Evolutionary conservation across 2,329 filamentous ascomycete species (phyloP), one percentile per base, ranked within the genome.

Genomic region (Cercospora sp.): DNA sequence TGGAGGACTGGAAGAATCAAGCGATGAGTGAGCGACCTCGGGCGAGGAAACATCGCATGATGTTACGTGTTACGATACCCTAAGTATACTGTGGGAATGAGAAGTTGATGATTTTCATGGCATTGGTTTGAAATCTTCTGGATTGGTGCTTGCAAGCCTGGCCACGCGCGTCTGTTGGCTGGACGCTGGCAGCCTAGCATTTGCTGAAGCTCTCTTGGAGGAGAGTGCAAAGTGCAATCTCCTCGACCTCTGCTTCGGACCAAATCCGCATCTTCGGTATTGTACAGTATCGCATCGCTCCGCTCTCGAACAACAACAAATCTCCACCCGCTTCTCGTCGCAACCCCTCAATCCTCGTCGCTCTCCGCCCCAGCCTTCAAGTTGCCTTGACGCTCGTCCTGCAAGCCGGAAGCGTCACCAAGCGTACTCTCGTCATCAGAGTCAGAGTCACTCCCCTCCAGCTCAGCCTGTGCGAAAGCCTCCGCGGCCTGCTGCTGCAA

Each of bases 381-480:
- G n/a, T n/a, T 60, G 40, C 55, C 42, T 9, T 40, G 10, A n/a
- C 42, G 55, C 63, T 73, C 68, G 42, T 73, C 58, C 55, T 74
- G 73, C 26, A 13, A 13, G 7, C 18, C 45, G 10, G 23, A 26
- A 20, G 36, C 55, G 68, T 77, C 73, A 40, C 72, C 73, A 13
- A 45, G 62, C 64, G 75, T 73, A 8, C 69, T 42, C 72, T 59
- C 61, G 73, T 71, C 66, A 16, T 65, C 62, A 16, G 13, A 6
- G 20, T 36, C 60, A 67, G 40, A 7, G 73, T 71, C 2, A 75
- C 36, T 2, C 8, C 12, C 60, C 18, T 68, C 66, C 3, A 64
- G 62, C 20, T 75, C 73, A 64, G 75, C 73, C 60, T 68, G 66
- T 0, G 72, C 73, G 5, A 68, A 45, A 51, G 45, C 45, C 20